Conservation (phyloP, 495 filamentous ascomycete species). For the Daldinia childiae region DNA sequence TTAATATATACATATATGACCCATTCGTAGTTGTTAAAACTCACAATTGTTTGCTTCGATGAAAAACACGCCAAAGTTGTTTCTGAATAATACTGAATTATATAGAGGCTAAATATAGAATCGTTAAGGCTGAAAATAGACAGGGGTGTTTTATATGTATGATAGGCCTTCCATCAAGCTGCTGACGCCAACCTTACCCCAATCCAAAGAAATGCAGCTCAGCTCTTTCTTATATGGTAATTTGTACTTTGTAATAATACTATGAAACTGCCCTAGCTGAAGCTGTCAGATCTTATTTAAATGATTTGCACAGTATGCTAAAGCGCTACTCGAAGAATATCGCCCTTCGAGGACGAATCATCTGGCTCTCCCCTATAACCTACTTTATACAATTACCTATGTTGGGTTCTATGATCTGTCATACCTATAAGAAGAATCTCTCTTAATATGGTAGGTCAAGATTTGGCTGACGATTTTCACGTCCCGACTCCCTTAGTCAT, state of each 20-base stretch:
- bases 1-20: background rate
- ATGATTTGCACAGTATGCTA: constrained; percentile 8
- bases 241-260: background rate
- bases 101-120: constrained; percentile 25
- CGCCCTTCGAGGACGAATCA: constrained; percentile 2
- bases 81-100: background rate
- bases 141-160: constrained; percentile 3
- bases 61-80: background rate
- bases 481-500: background rate
- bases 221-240: constrained; percentile 17
- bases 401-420: constrained; percentile 1
- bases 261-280: constrained; percentile 2
- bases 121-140: constrained; percentile 24
- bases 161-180: constrained; percentile 11
- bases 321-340: constrained; percentile 9
- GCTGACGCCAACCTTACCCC: constrained; percentile 32
- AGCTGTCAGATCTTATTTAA: constrained; percentile 19
- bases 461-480: constrained; percentile 3
- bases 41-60: background rate
- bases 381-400: constrained; percentile 9
- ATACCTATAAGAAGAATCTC: background rate
- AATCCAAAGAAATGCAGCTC: constrained; percentile 1
- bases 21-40: background rate
- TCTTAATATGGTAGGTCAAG: constrained; percentile 8
- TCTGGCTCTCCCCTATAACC: background rate